Evolutionary conservation across 1,284 basidiomycete species (phyloP).

Genomic region (Peniophora sp.): DNA sequence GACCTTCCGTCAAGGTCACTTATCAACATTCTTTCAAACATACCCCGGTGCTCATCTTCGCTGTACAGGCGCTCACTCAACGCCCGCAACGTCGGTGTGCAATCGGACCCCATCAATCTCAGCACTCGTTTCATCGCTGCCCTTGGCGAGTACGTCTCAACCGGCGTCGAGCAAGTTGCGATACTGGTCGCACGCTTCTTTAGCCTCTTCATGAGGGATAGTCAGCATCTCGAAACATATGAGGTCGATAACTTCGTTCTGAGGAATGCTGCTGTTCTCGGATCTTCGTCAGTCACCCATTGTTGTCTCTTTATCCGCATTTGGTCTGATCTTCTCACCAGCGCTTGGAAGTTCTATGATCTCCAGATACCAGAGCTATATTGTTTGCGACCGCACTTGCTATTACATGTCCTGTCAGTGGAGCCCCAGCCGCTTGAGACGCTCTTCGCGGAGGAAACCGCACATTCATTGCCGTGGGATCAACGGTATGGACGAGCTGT

Average conservation of each 20-base stretch:
- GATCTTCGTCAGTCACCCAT: conserved; percentile 38
- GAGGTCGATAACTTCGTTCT: conserved; percentile 67
- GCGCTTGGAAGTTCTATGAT: conserved; percentile 60
- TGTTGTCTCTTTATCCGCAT: not conserved
- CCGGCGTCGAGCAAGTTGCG: conserved; percentile 41
- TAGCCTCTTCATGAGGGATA: conserved; percentile 47
- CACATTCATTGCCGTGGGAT: conserved; percentile 34
- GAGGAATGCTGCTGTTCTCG: conserved; percentile 46
- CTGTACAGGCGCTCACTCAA: conserved; percentile 39
- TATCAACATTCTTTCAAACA: not conserved
- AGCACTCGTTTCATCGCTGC: conserved; percentile 44
- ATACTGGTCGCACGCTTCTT: conserved; percentile 56
- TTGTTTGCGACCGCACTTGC: conserved; percentile 40
- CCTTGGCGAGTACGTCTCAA: conserved; percentile 43
- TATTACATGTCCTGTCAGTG: conserved; percentile 54
- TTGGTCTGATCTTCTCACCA: conserved; percentile 17
- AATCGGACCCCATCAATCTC: conserved; percentile 50
- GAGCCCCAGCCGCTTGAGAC: conserved; percentile 52
- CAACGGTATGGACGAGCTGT: conserved; percentile 26
- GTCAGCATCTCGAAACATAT: conserved; percentile 49
- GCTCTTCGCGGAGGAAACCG: conserved; percentile 33
- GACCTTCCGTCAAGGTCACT: conserved; percentile 47
- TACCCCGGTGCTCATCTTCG: not conserved
- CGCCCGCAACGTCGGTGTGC: conserved; percentile 27
- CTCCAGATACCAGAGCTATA: conserved; percentile 46